Base-by-base conservation (phyloP, 2,329 filamentous ascomycete genomes). In the Aspergillus costaricaensis region DNA sequence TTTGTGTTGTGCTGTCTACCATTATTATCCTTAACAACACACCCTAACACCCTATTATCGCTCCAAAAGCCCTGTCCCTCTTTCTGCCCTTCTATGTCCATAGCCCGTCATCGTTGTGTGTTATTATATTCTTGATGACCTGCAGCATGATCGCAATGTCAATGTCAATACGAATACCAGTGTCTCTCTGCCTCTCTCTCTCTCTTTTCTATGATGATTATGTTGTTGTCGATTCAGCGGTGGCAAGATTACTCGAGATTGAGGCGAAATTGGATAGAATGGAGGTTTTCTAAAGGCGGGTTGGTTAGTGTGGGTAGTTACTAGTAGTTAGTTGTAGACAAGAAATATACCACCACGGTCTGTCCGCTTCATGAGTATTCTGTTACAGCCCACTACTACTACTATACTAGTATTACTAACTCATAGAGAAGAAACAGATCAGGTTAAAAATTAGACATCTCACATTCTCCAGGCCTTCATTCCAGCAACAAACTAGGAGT, bases 91-190 rank as follows among this genome's bases (percentile, higher is more conserved):
- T 50, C 58, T 39, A 53, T 65, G 65, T 64, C 50, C 54, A 65
- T 65, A 65, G 59, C 62, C 55, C 55, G 48, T 64, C 32, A 39
- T 50, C 50, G 36, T 61, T 60, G 57, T 61, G 54, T 62, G 55
- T 61, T 49, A 49, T 54, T 51, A 55, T 61, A 55, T 61, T 44
- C 54, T 48, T 61, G 47, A 53, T 59, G 61, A 54, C 50, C 57
- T 62, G 59, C 61, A 59, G 44, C 59, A 60, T 61, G 61, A 64
- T 63, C 59, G 59, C 47, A 57, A 62, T 57, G 55, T 61, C 58
- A 61, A 63, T 65, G 57, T 44, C 38, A 58, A 57, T 57, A 57
- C 43, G 30, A 36, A 41, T 48, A 48, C 27, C 27, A 38, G 25
- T 36, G 32, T 36, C 10, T 30, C 32, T 32, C 30, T 32, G 4